These are phyloP conservation scores for Candida coquimbonensis DNA, from an alignment of 805 yeast species.

Conservation along the genomic window DNA sequence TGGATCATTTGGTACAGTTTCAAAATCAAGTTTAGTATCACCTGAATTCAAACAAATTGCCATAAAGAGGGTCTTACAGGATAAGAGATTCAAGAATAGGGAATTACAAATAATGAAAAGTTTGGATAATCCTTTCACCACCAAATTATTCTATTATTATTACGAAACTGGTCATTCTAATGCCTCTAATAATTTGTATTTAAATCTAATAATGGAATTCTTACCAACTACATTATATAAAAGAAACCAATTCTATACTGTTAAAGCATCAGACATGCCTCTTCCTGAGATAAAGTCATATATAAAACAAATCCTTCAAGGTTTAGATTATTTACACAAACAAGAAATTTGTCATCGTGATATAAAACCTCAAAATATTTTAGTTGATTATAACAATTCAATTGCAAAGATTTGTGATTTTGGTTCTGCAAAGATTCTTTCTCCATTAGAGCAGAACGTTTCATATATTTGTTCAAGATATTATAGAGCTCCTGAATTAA, in stretches of 20 bases:
- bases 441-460: slow-evolving; percentile 89
- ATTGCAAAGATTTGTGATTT: slow-evolving; percentile 91
- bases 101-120: slow-evolving; percentile 94
- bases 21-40: slow-evolving; percentile 72
- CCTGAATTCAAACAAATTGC: slow-evolving; percentile 72
- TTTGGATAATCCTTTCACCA: slow-evolving; percentile 80
- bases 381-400: slow-evolving; percentile 81
- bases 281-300: slow-evolving; percentile 80
- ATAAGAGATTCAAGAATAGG: slow-evolving; percentile 86
- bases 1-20: slow-evolving; percentile 99
- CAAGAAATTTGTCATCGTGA: slow-evolving; percentile 87
- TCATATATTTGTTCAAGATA: slow-evolving; percentile 95
- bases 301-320: slow-evolving; percentile 69
- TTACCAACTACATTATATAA: slow-evolving; percentile 95
- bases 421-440: slow-evolving; percentile 88
- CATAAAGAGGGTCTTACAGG: slow-evolving; percentile 93
- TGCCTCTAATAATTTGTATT: slow-evolving; percentile 57
- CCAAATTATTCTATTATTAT: slow-evolving; percentile 80
- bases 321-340: slow-evolving; percentile 71
- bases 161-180: slow-evolving; percentile 57
- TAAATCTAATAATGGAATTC: slow-evolving; percentile 84
- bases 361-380: slow-evolving; percentile 83
- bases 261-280: slow-evolving; percentile 76
- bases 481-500: slow-evolving; percentile 95
- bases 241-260: slow-evolving; percentile 79